Conservation (phyloP, 2,329 filamentous ascomycete genomes). For the Diatrype stigma region DNA sequence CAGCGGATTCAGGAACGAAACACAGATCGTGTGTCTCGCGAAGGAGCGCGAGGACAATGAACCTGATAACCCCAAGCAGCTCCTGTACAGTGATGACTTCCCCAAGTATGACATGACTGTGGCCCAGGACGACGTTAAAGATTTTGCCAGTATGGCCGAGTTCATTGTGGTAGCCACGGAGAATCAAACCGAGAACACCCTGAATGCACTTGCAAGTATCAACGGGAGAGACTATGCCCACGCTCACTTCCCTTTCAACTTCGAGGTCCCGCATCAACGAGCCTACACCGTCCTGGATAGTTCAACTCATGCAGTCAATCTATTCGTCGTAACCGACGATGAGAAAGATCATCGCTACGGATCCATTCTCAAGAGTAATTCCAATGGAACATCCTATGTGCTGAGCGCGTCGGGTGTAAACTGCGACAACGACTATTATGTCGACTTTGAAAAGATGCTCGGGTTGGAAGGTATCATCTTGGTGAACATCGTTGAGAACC, state of each 20-base stretch:
- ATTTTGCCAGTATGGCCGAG: constrained; percentile 93
- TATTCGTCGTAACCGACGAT: constrained; percentile 81
- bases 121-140: constrained; percentile 67
- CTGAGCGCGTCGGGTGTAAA: constrained; percentile 80
- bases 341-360: constrained; percentile 66
- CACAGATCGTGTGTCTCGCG: constrained; percentile 59
- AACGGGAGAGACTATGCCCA: constrained; percentile 79
- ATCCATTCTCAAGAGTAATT: constrained; percentile 95
- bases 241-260: constrained; percentile 81
- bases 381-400: constrained; percentile 93
- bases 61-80: constrained; percentile 57
- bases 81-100: constrained; percentile 76
- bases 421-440: constrained; percentile 69
- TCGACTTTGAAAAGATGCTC: constrained; percentile 94
- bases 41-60: constrained; percentile 63
- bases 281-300: constrained; percentile 94
- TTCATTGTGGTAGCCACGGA: constrained; percentile 87
- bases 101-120: constrained; percentile 62
- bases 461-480: constrained; percentile 86
- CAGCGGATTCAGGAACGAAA: constrained; percentile 42
- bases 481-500: constrained; percentile 80
- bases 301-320: constrained; percentile 87
- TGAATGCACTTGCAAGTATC: constrained; percentile 78
- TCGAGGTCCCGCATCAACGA: constrained; percentile 71
- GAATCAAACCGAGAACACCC: constrained; percentile 61